A percentile compares a stretch with the other conserved stretches of the same genome.
These are phyloP conservation scores for Suillus alpinus DNA, from an alignment of 768 basidiomycete genomes.

Conservation along the genomic window DNA sequence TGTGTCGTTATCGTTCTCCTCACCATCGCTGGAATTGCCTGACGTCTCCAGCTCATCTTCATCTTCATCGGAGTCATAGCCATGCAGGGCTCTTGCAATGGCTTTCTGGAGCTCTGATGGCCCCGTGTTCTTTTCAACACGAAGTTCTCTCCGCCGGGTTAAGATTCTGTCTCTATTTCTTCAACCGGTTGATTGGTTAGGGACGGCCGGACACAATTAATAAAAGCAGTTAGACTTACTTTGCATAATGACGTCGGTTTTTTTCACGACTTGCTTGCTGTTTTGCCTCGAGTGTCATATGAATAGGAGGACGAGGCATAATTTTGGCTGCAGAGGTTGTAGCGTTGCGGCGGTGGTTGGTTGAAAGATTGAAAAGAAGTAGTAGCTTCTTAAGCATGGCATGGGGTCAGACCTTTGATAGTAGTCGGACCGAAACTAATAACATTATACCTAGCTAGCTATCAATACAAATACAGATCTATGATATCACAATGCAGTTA, in stretches of 20 bases:
- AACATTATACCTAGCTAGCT: no score
- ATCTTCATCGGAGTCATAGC: not conserved
- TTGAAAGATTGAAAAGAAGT: not conserved
- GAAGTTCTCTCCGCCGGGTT: not conserved
- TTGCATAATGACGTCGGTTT: not conserved
- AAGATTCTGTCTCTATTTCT: not conserved
- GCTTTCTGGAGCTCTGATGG: no score
- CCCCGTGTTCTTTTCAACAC: not conserved
- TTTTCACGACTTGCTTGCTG: not conserved
- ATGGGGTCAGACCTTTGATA: no score
- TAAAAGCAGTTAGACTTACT: not conserved
- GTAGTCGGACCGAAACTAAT: no score
- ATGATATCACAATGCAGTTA: no score
- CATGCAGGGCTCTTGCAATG: no score
- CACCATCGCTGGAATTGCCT: not conserved
- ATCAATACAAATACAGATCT: no score
- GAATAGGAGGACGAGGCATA: no score
- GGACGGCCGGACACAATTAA: not conserved
- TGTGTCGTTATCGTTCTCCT: not conserved
- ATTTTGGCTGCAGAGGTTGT: no score
- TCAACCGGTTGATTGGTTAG: not conserved
- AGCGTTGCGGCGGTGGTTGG: no score
- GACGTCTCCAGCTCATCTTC: not conserved
- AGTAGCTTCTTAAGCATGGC: no score
- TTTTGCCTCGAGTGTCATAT: not conserved